These are phyloP conservation scores for Hygrophorus russula DNA, from an alignment of 768 basidiomycete genomes.

Conservation along the genomic window DNA sequence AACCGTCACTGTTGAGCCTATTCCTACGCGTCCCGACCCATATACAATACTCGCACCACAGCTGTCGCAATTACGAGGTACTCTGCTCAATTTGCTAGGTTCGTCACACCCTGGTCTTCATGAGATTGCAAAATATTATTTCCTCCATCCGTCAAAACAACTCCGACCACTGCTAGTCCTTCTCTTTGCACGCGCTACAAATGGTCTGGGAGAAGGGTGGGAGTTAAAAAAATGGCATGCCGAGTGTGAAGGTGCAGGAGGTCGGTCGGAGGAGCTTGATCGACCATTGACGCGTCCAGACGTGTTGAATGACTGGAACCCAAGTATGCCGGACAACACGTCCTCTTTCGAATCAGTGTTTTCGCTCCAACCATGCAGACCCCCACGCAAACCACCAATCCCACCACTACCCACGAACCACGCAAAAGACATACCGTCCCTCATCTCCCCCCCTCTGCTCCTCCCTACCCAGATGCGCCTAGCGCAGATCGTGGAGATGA, in stretches of 20 bases:
- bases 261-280: constrained; percentile 53
- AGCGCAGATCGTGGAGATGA: constrained; percentile 96
- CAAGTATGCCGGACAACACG: constrained; percentile 70
- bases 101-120: constrained; percentile 83
- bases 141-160: constrained; percentile 81
- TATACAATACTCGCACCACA: constrained; percentile 62
- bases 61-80: constrained; percentile 57
- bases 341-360: constrained; percentile 55
- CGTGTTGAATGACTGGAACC: constrained; percentile 88
- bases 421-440: constrained; percentile 10
- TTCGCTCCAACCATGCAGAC: constrained; percentile 29
- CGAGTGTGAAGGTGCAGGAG: constrained; percentile 41
- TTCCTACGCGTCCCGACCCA: constrained; percentile 34
- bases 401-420: constrained; percentile 15
- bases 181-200: constrained; percentile 85
- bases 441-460: constrained; percentile 28
- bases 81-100: constrained; percentile 69
- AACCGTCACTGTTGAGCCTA: neutral
- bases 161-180: constrained; percentile 84
- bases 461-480: constrained; percentile 87
- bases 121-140: constrained; percentile 88
- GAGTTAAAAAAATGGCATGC: constrained; percentile 49
- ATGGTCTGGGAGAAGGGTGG: constrained; percentile 71
- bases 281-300: constrained; percentile 67
- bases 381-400: constrained; percentile 22